These are phyloP conservation scores for Aegle marmelos DNA, from an alignment of 345 rosid species.

Conservation along the genomic window DNA sequence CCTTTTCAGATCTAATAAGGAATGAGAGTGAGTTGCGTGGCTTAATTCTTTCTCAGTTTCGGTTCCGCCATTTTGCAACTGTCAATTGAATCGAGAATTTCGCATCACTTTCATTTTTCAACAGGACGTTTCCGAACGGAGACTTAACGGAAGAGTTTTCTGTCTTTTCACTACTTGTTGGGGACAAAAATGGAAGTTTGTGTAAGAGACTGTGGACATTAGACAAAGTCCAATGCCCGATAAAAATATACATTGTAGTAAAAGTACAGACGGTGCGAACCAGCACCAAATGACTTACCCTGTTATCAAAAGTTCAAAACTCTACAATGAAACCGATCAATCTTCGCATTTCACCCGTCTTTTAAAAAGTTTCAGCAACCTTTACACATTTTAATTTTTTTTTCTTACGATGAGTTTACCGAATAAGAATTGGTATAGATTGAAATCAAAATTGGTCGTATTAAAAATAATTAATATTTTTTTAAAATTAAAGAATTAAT, in stretches of 20 bases:
- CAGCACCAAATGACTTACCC: too few species aligned
- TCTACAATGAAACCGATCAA: too few species aligned
- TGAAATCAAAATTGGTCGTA: too few species aligned
- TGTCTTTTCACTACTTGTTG: background rate
- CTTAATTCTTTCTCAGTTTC: constrained; percentile 3
- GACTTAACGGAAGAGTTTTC: background rate
- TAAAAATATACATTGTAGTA: background rate
- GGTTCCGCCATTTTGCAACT: constrained; percentile 24
- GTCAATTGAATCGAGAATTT: constrained; percentile 16
- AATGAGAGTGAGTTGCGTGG: constrained; percentile 2
- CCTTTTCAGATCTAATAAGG: constrained; percentile 13
- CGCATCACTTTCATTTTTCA: background rate
- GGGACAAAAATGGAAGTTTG: background rate
- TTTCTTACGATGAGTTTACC: too few species aligned
- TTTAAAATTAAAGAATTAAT: too few species aligned
- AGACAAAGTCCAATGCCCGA: background rate
- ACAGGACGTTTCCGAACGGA: background rate
- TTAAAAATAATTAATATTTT: too few species aligned
- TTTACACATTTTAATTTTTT: too few species aligned
- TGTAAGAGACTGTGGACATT: background rate
- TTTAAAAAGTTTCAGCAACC: too few species aligned
- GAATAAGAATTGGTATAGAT: too few species aligned
- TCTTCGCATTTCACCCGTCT: too few species aligned
- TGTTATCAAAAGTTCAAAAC: too few species aligned
- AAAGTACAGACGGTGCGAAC: too few species aligned